Percentiles rank a stretch among this genome's conserved stretches.
Evolutionary conservation across 306 rosid genomes (phyloP).

Genomic region (Lotus japonicus): DNA sequence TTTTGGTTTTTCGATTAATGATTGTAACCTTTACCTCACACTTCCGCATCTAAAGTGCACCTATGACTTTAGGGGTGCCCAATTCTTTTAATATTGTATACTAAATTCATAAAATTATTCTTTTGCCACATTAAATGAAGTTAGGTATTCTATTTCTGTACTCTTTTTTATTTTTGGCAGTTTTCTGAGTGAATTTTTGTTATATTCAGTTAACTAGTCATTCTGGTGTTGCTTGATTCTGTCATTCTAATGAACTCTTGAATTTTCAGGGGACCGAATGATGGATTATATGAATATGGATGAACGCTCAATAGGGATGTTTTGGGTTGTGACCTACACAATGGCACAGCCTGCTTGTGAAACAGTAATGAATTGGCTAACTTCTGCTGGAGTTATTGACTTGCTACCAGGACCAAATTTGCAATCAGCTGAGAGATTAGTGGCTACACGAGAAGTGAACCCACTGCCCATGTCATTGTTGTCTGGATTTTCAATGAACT

Average conservation of each 20-base stretch:
- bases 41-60: too few relatives aligned
- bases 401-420: constrained; percentile 53
- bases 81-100: too few relatives aligned
- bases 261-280: constrained; percentile 76
- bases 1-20: too few relatives aligned
- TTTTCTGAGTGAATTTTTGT: not conserved
- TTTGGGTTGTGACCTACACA: constrained; percentile 99
- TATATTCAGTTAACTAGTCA: not conserved
- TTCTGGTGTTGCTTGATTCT: not conserved
- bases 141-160: too few relatives aligned
- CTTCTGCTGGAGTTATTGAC: constrained; percentile 68
- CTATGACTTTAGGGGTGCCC: too few relatives aligned
- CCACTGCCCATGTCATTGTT: constrained; percentile 93
- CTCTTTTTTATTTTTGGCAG: not conserved
- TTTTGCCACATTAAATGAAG: too few relatives aligned
- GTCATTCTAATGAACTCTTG: constrained; percentile 6
- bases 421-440: constrained; percentile 60
- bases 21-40: too few relatives aligned
- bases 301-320: constrained; percentile 97
- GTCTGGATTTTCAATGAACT: constrained; percentile 91
- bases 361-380: constrained; percentile 81
- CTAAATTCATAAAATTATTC: too few relatives aligned
- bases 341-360: constrained; percentile 98
- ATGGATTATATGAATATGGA: constrained; percentile 99
- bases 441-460: constrained; percentile 84